Percentiles rank a stretch among this genome's conserved stretches.
Evolutionary conservation across 495 filamentous ascomycete genomes (phyloP).

Genomic region (Tuber melanosporum): DNA sequence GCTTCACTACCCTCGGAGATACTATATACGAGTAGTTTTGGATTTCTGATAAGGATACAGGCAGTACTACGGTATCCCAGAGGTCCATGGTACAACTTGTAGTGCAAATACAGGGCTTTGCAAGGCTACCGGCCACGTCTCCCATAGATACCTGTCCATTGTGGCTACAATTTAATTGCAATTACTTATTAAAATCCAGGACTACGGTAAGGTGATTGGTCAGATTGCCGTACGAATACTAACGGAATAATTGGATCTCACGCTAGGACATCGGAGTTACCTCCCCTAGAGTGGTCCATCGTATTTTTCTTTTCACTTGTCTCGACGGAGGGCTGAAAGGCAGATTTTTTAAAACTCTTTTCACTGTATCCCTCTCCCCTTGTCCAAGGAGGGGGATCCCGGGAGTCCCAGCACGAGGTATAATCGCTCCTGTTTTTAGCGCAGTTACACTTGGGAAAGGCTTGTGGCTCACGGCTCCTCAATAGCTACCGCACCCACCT

Average conservation of each 20-base stretch:
- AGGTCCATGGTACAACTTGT: not conserved
- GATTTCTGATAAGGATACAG: not conserved
- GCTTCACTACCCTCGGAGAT: not conserved
- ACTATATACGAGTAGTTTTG: not conserved
- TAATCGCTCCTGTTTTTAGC: no score
- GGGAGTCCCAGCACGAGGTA: no score
- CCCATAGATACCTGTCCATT: not conserved
- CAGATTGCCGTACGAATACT: no score
- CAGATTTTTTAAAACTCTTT: no score
- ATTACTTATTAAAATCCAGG: not conserved
- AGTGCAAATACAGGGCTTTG: not conserved
- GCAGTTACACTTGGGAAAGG: not conserved
- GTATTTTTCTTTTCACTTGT: no score
- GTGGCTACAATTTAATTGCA: not conserved
- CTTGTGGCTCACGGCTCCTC: not conserved
- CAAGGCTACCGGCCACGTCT: not conserved
- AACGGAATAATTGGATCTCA: no score
- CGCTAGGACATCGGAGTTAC: no score
- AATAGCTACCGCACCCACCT: not conserved
- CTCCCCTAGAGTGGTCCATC: no score
- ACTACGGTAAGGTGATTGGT: not conserved
- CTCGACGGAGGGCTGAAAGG: no score
- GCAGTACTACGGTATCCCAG: not conserved
- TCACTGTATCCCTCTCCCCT: no score
- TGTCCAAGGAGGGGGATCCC: no score